These are phyloP conservation scores for Davidsoniella neocaledoniae DNA, from an alignment of 2,329 filamentous ascomycete genomes.

Conservation along the genomic window DNA sequence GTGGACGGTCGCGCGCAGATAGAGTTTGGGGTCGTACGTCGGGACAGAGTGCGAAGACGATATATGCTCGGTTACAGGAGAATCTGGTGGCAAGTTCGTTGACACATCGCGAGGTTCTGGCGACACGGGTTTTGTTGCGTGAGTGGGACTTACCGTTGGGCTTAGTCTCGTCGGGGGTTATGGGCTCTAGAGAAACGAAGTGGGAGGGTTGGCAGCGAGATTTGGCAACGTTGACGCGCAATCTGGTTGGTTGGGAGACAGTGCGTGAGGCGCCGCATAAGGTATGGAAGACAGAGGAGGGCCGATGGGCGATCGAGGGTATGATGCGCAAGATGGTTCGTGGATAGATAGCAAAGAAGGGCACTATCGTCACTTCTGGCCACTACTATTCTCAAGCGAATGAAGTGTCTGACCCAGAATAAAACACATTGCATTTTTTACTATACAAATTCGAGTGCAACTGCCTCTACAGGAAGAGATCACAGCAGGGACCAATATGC, in stretches of 20 bases:
- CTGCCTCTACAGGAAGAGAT: no score
- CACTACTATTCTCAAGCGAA: no score
- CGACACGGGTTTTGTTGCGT: slow-evolving; percentile 63
- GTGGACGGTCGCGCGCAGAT: slow-evolving; percentile 63
- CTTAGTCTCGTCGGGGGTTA: slow-evolving; percentile 65
- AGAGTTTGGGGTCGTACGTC: slow-evolving; percentile 68
- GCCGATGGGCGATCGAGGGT: slow-evolving; percentile 7
- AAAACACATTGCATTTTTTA: no score
- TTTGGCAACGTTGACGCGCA: slow-evolving; percentile 61
- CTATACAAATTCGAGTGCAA: no score
- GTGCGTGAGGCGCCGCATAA: slow-evolving; percentile 71
- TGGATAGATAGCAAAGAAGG: background rate
- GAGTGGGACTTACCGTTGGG: slow-evolving; percentile 53
- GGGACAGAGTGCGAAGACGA: slow-evolving; percentile 64
- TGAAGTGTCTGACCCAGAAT: no score
- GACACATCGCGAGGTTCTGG: slow-evolving; percentile 65
- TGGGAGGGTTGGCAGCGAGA: slow-evolving; percentile 83
- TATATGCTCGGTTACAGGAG: slow-evolving; percentile 88
- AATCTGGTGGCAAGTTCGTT: slow-evolving; percentile 73
- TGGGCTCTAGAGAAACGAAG: slow-evolving; percentile 44
- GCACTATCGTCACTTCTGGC: no score
- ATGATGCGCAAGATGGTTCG: slow-evolving; percentile 9
- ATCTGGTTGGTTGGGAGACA: slow-evolving; percentile 70
- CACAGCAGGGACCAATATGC: no score
- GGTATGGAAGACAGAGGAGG: slow-evolving; percentile 45